A percentile compares a stretch with the other conserved stretches of the same genome.
Conservation (phyloP, 1,284 basidiomycete genomes). For the Ustilago xerochloae region DNA sequence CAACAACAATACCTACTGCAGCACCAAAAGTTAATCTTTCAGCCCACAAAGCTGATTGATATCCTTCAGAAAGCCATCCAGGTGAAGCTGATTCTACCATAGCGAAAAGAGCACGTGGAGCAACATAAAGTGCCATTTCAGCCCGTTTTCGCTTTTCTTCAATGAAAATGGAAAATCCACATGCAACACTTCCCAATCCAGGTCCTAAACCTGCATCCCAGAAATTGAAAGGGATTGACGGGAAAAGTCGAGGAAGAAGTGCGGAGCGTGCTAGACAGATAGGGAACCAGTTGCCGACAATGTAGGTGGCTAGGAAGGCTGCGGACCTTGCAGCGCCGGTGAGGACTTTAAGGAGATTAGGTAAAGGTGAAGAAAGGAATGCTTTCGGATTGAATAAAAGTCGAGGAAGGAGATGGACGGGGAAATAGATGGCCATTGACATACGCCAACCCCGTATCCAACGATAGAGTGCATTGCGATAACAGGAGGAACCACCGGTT, state of each 20-base stretch:
- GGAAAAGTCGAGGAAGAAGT: conserved; percentile 51
- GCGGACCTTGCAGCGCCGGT: conserved; percentile 65
- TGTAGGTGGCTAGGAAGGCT: conserved; percentile 69
- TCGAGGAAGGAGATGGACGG: conserved; percentile 68
- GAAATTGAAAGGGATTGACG: conserved; percentile 37
- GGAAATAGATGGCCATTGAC: conserved; percentile 68
- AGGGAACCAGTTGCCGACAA: conserved; percentile 67
- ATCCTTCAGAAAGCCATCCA: conserved; percentile 54
- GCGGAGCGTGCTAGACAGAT: conserved; percentile 55
- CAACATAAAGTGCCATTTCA: conserved; percentile 69
- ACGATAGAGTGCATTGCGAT: conserved; percentile 64
- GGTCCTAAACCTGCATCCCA: conserved; percentile 59
- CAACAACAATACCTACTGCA: conserved; percentile 49
- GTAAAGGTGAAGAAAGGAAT: conserved; percentile 47
- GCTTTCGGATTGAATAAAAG: conserved; percentile 65
- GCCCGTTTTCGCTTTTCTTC: conserved; percentile 68
- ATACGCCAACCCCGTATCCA: conserved; percentile 66
- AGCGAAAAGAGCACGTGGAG: conserved; percentile 68
- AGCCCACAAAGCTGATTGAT: conserved; percentile 47
- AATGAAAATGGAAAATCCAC: conserved; percentile 64
- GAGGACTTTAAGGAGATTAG: conserved; percentile 56
- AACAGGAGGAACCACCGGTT: conserved; percentile 64
- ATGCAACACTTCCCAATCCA: conserved; percentile 44
- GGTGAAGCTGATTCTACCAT: conserved; percentile 52
- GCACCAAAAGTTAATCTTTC: conserved; percentile 56